Conservation (phyloP, 805 yeast species). For the Hanseniaspora thailandica region DNA sequence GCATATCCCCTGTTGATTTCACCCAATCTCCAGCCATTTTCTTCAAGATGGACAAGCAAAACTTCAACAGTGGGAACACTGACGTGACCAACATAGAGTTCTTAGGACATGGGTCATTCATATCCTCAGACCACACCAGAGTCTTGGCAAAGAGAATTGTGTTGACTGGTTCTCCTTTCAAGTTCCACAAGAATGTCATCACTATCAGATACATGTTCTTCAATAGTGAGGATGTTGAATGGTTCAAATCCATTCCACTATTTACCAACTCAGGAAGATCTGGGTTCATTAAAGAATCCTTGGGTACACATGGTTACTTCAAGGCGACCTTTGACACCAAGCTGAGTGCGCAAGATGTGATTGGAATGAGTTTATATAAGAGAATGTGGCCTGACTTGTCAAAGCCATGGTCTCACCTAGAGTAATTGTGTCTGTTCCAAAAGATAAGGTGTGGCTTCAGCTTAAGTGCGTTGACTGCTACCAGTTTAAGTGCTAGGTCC, state of each 20-base stretch:
- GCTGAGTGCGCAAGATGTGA: constrained; percentile 79
- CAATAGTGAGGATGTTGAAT: constrained; percentile 74
- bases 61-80: constrained; percentile 29
- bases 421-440: not conserved
- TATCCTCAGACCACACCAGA: constrained; percentile 74
- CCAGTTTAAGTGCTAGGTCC: no score
- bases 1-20: constrained; percentile 77
- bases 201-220: constrained; percentile 97
- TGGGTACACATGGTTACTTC: constrained; percentile 98
- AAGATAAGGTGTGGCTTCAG: not conserved
- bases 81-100: constrained; percentile 45
- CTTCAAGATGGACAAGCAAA: constrained; percentile 36
- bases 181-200: constrained; percentile 83
- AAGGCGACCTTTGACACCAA: constrained; percentile 91
- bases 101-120: constrained; percentile 81
- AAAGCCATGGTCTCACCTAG: constrained; percentile 24
- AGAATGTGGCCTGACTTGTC: constrained; percentile 76
- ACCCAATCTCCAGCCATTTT: constrained; percentile 76
- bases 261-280: constrained; percentile 87
- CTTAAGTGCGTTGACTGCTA: no score
- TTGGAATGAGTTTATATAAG: constrained; percentile 88
- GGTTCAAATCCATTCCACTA: constrained; percentile 82
- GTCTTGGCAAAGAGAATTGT: constrained; percentile 78
- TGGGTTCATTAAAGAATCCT: constrained; percentile 85
- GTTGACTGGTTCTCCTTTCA: constrained; percentile 87